phyloP scores from a whole-genome alignment of 257 asterid species.

The Gentiana dahurica region DNA sequence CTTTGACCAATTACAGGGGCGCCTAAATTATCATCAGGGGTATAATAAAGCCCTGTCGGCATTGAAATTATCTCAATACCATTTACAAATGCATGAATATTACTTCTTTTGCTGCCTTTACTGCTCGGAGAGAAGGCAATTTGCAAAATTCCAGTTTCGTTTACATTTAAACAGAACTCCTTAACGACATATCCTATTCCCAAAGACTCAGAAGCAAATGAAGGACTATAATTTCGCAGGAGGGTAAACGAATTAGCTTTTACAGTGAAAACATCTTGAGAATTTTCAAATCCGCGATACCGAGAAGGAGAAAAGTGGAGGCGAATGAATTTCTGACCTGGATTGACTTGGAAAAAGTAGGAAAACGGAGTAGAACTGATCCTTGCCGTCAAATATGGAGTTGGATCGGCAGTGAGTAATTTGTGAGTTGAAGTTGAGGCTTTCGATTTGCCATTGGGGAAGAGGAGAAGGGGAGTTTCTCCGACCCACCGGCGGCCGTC shows the following conservation, averaged over 20 bases:
- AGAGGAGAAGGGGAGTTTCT: background rate
- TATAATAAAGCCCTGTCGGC: constrained; percentile 5
- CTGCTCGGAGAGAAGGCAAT: constrained; percentile 26
- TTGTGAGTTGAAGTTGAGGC: background rate
- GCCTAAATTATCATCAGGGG: background rate
- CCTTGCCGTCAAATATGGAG: constrained; percentile 8
- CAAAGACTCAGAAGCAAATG: constrained; percentile 7
- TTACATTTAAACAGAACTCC: background rate
- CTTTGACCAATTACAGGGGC: constrained; percentile 7
- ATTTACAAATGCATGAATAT: constrained; percentile 2
- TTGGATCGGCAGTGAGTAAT: constrained; percentile 2
- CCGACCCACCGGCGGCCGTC: constrained; percentile 17
- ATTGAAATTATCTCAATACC: constrained; percentile 13
- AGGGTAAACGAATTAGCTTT: constrained; percentile 14
- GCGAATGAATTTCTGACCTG: constrained; percentile 17
- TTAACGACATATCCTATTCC: constrained; percentile 17
- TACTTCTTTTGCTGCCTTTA: no score
- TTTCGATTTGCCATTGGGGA: constrained; percentile 6
- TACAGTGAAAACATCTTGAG: constrained; percentile 10
- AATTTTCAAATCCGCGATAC: constrained; percentile 10
- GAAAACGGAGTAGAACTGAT: background rate
- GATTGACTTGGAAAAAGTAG: constrained; percentile 8
- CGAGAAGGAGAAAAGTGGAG: constrained; percentile 17
- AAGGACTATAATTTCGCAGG: constrained; percentile 9
- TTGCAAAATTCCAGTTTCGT: background rate